Base-by-base conservation (phyloP, 2,329 filamentous ascomycete genomes). In the Alternaria sp. region DNA sequence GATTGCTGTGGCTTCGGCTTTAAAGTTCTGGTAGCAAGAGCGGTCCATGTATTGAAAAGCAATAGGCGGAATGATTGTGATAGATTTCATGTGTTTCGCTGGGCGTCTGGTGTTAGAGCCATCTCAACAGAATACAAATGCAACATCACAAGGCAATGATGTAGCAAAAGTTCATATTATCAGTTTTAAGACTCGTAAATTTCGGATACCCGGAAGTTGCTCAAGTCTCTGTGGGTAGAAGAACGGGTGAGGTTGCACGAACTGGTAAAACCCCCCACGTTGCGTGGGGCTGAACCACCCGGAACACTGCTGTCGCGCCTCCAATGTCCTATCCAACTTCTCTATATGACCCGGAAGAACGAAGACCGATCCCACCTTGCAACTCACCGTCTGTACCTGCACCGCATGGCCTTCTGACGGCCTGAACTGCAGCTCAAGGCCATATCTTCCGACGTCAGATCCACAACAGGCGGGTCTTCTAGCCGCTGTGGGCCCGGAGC, bases 401-500 rank as follows among this genome's bases (percentile, higher is more conserved):
- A 49, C 44, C 62, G 58, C 51, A 51, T 63, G 60, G 62, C 49
- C 57, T 45, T 33, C 49, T 17, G 49, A 52, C 52, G 45, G 52
- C 51, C 51, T 67, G 60, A 58, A 48, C 44, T 45, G 52, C 45
- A 53, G 57, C 54, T 64, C 54, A 67, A 51, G 51, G 54, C 56
- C 58, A 58, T 54, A 60, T 65, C 66, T 63, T 67, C 65, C 69
- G 62, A 62, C 50, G 54, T 50, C 45, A 50, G 56, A 53, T 58
- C 57, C 58, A 55, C 49, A 52, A 39, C 13, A 34, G 23, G 42
- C 34, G 23, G 23, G 46, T 23, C 6, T 7, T 46, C 65, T 72
- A 72, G 50, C 67, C 65, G 59, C 21, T 55, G 56, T 69, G 57
- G 37, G 65, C 60, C 65, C 72, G 72, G 72, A 70, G 39, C 52